Base-by-base conservation (phyloP, 1,284 basidiomycete genomes). In the Heterobasidion annosum region DNA sequence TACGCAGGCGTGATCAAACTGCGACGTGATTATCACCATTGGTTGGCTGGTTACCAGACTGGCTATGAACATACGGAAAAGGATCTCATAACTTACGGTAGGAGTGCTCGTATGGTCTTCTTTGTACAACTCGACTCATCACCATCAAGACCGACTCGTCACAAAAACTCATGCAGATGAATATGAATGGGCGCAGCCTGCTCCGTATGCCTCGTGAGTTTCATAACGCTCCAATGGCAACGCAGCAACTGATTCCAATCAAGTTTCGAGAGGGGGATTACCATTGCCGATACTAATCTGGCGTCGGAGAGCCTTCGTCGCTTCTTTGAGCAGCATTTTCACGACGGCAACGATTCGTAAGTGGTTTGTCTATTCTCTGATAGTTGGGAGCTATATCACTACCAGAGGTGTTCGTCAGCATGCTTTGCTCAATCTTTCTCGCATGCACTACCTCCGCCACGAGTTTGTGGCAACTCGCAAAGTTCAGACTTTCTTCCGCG, bases 281-380 rank as follows among this genome's bases (percentile, higher is more conserved):
- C 76, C 10, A 77, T 78, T 6, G 86, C 85, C 0, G 87, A 91
- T 64, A 82, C 81, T 56, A 81, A 79, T 46, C 62, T 77, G 9
- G 85, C 87, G 0, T 74, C 79, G 3, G 88, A 91, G 60, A 83
- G 80, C 59, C 66, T 91, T 44, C 77, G 88, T 43, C 71, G 79
- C 51, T 91, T 88, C 65, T 91, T 91, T 59, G 88, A 91, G 63
- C 88, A 91, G 59, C 83, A 81, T 61, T 91, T 91, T 62, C 84
- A 89, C 60, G 82, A 85, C 52, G 76, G 73, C 18, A 84, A 81
- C 58, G 88, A 91, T 65, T 90, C 88, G 85, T 89, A 58, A 61
- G 88, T 70, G 19, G 48, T 50, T 15, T 42, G 44, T 35, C 2
- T 34, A 18, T 34, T 44, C 15, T 18, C 37, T 44, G 13, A n/a